These are phyloP conservation scores for Beauveria asiatica DNA, from an alignment of 2,329 filamentous ascomycete genomes.

Conservation along the genomic window DNA sequence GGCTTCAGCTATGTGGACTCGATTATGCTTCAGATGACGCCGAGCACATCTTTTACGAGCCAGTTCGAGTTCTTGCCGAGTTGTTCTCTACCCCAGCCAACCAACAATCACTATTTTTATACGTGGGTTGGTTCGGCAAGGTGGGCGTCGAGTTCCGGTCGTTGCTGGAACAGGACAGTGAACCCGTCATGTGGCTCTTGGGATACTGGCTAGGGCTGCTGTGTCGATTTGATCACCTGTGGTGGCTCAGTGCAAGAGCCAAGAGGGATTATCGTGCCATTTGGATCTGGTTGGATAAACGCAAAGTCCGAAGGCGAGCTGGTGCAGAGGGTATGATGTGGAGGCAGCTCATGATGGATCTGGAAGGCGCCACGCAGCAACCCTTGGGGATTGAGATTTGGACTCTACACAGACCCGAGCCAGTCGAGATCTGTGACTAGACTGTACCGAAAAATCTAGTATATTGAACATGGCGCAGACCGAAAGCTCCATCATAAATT, in stretches of 20 bases:
- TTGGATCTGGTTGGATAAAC: conserved; percentile 13
- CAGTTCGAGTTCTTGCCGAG: conserved; percentile 13
- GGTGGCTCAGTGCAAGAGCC: conserved; percentile 17
- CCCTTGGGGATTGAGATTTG: not conserved
- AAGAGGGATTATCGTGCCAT: conserved; percentile 15
- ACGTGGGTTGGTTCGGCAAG: conserved; percentile 16
- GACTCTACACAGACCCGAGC: not conserved
- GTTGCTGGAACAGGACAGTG: conserved; percentile 14
- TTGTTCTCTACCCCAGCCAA: conserved; percentile 10
- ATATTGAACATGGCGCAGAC: not conserved
- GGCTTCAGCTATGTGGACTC: conserved; percentile 12
- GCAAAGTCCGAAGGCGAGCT: conserved; percentile 10
- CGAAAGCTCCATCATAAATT: not conserved
- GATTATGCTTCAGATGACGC: conserved; percentile 2
- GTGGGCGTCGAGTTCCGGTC: conserved; percentile 16
- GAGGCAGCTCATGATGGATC: conserved; percentile 16
- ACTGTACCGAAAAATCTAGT: not conserved
- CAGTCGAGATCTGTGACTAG: not conserved
- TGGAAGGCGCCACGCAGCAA: conserved; percentile 13
- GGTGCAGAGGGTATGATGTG: conserved; percentile 15
- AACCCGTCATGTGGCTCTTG: conserved; percentile 19
- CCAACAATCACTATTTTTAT: conserved; percentile 14
- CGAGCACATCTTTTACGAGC: conserved; percentile 10
- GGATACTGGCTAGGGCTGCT: conserved; percentile 19
- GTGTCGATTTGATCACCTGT: conserved; percentile 16